phyloP scores from a whole-genome alignment of 1,139 yeast genomes.

The Hanseniaspora sp. region DNA sequence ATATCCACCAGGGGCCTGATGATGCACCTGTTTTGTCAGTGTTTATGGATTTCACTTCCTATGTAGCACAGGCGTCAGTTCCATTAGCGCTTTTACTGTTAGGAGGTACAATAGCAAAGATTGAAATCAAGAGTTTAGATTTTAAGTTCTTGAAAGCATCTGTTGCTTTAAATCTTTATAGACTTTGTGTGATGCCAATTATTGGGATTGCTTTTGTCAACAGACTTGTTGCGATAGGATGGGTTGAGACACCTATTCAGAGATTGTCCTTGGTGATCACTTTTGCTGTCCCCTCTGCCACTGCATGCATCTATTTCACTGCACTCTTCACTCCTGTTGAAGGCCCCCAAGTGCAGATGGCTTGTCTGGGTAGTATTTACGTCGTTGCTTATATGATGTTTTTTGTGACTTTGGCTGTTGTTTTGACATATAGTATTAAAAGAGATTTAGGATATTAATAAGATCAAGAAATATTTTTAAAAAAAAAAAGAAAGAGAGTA shows the following conservation, averaged over 20 bases:
- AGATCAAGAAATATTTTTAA: no score
- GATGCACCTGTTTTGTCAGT: conserved; percentile 66
- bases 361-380: conserved; percentile 63
- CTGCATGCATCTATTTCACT: conserved; percentile 71
- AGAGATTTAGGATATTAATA: conserved; percentile 28
- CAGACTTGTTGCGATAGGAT: conserved; percentile 31
- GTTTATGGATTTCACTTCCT: conserved; percentile 61
- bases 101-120: conserved; percentile 71
- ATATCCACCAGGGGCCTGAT: conserved; percentile 66
- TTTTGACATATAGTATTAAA: conserved; percentile 46
- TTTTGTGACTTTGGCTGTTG: conserved; percentile 50
- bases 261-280: conserved; percentile 55
- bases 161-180: conserved; percentile 33
- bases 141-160: conserved; percentile 44
- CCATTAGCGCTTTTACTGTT: conserved; percentile 64
- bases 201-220: conserved; percentile 45
- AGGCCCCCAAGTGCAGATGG: conserved; percentile 57
- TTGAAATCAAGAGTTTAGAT: conserved; percentile 48
- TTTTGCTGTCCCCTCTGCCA: conserved; percentile 77
- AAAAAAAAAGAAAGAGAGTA: no score
- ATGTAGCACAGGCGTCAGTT: conserved; percentile 74
- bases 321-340: conserved; percentile 66
- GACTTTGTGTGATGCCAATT: conserved; percentile 45
- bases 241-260: conserved; percentile 38
- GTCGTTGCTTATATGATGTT: conserved; percentile 56